Conservation (phyloP, 352 stramenopile genomes). For the Pythium brachiatum region DNA sequence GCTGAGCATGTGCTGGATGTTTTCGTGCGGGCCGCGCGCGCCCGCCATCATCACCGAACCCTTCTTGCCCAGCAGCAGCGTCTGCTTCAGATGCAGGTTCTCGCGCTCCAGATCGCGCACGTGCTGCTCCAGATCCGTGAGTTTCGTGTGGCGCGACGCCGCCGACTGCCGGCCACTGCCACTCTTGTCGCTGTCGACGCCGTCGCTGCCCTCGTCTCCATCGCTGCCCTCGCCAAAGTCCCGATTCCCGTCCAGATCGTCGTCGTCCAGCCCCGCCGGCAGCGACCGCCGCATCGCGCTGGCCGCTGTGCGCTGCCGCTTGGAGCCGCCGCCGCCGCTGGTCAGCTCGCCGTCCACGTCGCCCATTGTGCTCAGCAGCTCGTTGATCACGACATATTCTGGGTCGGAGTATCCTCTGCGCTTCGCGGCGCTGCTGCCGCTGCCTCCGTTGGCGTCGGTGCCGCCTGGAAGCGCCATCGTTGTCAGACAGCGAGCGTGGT, state of each 20-base stretch:
- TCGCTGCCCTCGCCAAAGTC: constrained; percentile 11
- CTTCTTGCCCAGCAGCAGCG: constrained; percentile 64
- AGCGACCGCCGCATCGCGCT: constrained; percentile 1
- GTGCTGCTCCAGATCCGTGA: constrained; percentile 70
- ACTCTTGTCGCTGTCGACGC: constrained; percentile 25
- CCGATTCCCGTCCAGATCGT: constrained; percentile 3
- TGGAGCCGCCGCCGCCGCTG: constrained; percentile 1
- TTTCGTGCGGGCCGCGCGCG: constrained; percentile 31
- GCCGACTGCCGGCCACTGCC: constrained; percentile 11
- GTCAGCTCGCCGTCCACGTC: constrained; percentile 43
- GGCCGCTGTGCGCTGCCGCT: constrained; percentile 12
- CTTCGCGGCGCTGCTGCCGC: no score
- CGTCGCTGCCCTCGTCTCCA: constrained; percentile 18
- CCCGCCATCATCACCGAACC: constrained; percentile 39
- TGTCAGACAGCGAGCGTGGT: no score
- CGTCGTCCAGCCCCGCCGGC: not conserved
- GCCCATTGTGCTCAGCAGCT: constrained; percentile 61
- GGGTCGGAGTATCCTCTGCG: constrained; percentile 40
- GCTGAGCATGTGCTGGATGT: constrained; percentile 48
- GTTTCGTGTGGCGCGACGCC: constrained; percentile 51
- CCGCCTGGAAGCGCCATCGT: constrained; percentile 23
- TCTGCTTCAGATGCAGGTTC: constrained; percentile 77
- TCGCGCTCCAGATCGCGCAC: constrained; percentile 68
- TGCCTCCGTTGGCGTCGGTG: not conserved
- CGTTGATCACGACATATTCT: constrained; percentile 63